Evolutionary conservation across 306 rosid genomes (phyloP).

Genomic region (Rosa multiflora): DNA sequence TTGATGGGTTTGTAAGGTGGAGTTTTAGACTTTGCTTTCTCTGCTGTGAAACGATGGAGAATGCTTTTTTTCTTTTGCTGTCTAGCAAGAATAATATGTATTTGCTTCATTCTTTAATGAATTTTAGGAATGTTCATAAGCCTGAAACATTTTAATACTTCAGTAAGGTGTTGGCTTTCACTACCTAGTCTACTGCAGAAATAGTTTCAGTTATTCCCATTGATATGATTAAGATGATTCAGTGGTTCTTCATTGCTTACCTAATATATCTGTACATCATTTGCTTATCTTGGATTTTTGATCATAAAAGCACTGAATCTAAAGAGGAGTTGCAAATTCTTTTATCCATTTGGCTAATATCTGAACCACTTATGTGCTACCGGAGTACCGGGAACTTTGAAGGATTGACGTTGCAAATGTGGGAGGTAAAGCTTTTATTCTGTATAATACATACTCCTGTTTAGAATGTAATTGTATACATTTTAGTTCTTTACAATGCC

Average conservation of each 20-base stretch:
- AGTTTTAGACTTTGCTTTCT: neutral
- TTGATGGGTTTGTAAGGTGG: neutral
- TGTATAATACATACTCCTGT: no score
- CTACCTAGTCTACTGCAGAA: neutral
- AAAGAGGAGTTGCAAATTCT: neutral
- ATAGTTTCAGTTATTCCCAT: no score
- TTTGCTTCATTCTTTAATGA: neutral
- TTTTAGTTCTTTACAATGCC: no score
- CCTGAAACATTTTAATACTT: no score
- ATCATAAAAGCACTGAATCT: neutral
- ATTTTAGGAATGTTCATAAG: no score
- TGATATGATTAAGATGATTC: neutral
- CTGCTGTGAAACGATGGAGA: neutral
- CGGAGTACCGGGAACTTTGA: no score
- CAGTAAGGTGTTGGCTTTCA: neutral
- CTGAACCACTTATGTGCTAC: no score
- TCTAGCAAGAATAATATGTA: constrained; percentile 10
- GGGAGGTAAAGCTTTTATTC: no score
- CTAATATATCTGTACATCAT: neutral
- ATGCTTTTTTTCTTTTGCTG: constrained; percentile 5
- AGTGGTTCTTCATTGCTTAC: neutral
- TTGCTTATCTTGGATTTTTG: neutral
- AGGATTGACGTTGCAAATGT: no score
- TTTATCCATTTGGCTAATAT: neutral
- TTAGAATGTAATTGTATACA: no score